Conservation (phyloP, 73 alveolate genomes). For the Tetrahymena malaccensis region DNA sequence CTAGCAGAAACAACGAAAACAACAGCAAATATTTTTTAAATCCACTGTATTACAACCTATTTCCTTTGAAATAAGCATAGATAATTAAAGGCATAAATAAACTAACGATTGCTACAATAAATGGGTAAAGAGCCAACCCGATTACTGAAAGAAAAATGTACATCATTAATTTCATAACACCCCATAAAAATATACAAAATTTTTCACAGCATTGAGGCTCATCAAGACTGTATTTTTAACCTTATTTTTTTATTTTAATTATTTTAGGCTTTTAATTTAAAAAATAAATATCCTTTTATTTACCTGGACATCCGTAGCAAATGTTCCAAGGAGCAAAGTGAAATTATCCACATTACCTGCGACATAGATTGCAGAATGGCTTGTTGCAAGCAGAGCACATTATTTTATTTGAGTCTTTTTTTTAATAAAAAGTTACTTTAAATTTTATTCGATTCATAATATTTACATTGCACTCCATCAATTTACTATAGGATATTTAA, state of each 20-base stretch:
- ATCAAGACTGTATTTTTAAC: background rate
- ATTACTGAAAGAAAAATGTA: background rate
- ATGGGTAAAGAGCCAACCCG: background rate
- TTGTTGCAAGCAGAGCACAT: background rate
- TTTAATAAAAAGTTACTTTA: background rate
- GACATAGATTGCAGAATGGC: background rate
- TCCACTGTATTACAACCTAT: background rate
- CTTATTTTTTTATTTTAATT: background rate
- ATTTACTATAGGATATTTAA: background rate
- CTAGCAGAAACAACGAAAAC: background rate
- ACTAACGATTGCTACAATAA: background rate
- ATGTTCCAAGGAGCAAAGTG: background rate
- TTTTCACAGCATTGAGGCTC: background rate
- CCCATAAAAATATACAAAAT: background rate
- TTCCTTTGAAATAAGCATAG: background rate
- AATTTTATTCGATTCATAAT: background rate
- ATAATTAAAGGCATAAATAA: background rate
- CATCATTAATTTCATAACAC: background rate
- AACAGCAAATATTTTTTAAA: background rate
- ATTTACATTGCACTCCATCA: background rate
- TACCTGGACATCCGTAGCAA: background rate
- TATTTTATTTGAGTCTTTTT: background rate
- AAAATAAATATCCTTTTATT: background rate
- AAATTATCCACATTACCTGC: background rate
- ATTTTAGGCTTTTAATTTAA: background rate